phyloP scores from a whole-genome alignment of 345 rosid genomes.

The Salix purpurea region DNA sequence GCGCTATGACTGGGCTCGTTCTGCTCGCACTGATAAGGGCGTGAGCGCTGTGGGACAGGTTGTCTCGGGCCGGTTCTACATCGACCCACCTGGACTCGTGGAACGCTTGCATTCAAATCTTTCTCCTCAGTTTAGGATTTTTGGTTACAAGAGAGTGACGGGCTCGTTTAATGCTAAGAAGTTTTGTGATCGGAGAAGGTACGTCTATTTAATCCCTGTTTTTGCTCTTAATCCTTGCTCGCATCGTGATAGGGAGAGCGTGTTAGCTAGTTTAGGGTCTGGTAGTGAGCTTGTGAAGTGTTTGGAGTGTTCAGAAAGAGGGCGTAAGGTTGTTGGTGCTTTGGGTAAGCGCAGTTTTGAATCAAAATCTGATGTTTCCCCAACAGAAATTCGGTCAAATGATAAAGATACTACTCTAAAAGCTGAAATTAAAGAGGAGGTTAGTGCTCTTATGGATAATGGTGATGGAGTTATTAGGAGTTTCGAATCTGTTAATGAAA shows the following conservation, averaged over 20 bases:
- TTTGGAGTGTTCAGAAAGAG: slow-evolving; percentile 76
- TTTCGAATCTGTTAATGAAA: slow-evolving; percentile 2
- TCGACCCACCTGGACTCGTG: slow-evolving; percentile 88
- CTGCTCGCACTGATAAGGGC: slow-evolving; percentile 93
- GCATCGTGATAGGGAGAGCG: slow-evolving; percentile 83
- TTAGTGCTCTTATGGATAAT: slow-evolving; percentile 16
- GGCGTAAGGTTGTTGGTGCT: slow-evolving; percentile 64
- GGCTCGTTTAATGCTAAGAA: slow-evolving; percentile 75
- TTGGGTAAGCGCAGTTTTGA: slow-evolving; percentile 56
- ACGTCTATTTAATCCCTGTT: slow-evolving; percentile 80
- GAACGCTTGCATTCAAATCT: slow-evolving; percentile 65
- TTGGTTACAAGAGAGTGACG: slow-evolving; percentile 76
- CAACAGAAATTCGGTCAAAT: slow-evolving; percentile 35
- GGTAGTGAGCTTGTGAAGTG: slow-evolving; percentile 70
- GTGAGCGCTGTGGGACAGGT: slow-evolving; percentile 98
- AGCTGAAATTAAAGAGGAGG: slow-evolving; percentile 15
- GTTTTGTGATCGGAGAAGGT: slow-evolving; percentile 89
- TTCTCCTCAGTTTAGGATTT: slow-evolving; percentile 61
- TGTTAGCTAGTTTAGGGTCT: slow-evolving; percentile 66
- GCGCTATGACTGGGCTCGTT: slow-evolving; percentile 82
- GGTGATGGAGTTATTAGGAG: slow-evolving; percentile 9
- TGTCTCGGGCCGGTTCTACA: slow-evolving; percentile 77
- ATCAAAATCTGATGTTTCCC: slow-evolving; percentile 20
- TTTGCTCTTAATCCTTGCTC: slow-evolving; percentile 73
- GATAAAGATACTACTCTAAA: slow-evolving; percentile 15